Evolutionary conservation across 192 early-diverging fungal species (phyloP).

Genomic region (Entomortierella parvispora): DNA sequence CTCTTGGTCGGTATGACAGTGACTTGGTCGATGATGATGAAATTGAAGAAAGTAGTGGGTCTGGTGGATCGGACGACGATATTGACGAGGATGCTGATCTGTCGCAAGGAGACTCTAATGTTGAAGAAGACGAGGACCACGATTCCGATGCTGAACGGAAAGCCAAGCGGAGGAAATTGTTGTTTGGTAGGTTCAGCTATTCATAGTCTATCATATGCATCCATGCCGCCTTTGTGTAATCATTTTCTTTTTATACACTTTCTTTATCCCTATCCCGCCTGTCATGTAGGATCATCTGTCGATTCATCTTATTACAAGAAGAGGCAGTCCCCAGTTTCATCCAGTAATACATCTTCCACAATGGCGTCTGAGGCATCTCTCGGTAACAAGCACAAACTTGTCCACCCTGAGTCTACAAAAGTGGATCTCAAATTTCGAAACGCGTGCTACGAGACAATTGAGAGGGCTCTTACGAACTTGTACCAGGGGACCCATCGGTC

Average conservation of each 20-base stretch:
- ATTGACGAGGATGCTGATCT: neutral
- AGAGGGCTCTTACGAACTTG: neutral
- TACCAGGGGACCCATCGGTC: conserved; percentile 27
- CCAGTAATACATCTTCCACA: neutral
- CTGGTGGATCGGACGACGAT: neutral
- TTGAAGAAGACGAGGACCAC: conserved; percentile 15
- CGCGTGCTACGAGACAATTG: conserved; percentile 37
- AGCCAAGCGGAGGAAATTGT: conserved; percentile 45
- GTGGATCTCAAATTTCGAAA: conserved; percentile 27
- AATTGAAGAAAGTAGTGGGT: neutral
- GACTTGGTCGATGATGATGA: conserved; percentile 21
- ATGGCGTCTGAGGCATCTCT: neutral
- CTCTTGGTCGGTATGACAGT: conserved; percentile 34
- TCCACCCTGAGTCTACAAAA: conserved; percentile 17
- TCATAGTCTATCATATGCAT: neutral
- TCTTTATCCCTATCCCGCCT: neutral
- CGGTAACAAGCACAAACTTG: conserved; percentile 20
- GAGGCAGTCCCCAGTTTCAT: neutral
- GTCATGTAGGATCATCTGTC: conserved; percentile 35
- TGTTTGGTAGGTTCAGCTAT: conserved; percentile 31
- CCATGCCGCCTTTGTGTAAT: neutral
- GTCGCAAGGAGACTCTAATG: neutral
- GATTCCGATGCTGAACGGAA: conserved; percentile 39
- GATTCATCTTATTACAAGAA: conserved; percentile 43
- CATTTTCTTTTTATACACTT: neutral